Base-by-base conservation (phyloP, 23 red algal genomes). In the Gracilaria domingensis region DNA sequence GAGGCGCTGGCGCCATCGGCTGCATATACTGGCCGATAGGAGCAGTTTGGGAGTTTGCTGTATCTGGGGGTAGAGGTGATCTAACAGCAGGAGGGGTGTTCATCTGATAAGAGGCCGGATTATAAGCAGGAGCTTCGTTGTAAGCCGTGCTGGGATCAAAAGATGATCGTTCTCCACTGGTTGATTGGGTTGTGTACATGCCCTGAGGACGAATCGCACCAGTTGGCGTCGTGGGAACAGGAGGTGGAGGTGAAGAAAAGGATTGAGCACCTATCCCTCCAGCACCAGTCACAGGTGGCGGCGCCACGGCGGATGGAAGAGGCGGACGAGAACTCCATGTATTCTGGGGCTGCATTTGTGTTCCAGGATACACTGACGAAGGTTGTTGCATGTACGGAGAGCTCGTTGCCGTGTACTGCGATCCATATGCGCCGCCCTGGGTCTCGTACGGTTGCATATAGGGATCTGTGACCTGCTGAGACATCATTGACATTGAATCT, bases 301-400 rank as follows among this genome's bases (percentile, higher is more conserved):
- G 72, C 23, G 45, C 72, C 39, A 77, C 32, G 7, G 79, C n/a
- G 21, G 79, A 48, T 39, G 79, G 79, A 9, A 65, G 25, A 40
- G 58, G 58, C 26, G 79, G 55, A 62, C 79, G 55, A 56, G 79
- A 7, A 38, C 5, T 45, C 58, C 55, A 60, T 35, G 42, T 65
- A 82, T 62, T 62, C 32, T 82, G 79, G 53, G 79, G 50, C 38
- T 29, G 72, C 40, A 77, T 30, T 77, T 77, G 72, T 77, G 72
- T 51, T 30, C 40, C 72, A 8, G 72, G 23, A 51, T 77, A 77
- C 42, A 51, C 12, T 1, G 72, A 26, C 16, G 64, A 18, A 17
- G 64, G 64, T 37, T 69, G 64, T 28, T 77, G 72, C 72, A 77
- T 51, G 45, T 77, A 77, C 1, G 38, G 72, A 50, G 45, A 24